Base-by-base conservation (phyloP, 164 flowering plant genomes). In the Nymphaea thermarum region DNA sequence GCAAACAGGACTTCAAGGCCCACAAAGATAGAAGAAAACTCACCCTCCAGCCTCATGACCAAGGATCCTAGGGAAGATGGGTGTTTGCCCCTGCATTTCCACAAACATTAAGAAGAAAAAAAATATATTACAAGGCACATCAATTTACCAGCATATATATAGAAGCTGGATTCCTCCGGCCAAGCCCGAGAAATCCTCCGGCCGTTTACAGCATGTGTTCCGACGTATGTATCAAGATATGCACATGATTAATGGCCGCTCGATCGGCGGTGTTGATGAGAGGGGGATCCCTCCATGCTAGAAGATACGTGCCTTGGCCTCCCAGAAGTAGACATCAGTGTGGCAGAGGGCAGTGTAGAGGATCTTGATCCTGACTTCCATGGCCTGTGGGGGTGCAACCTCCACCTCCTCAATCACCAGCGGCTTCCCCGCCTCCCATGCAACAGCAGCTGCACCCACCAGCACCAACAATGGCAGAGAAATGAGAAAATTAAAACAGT, bases 41-140 rank as follows among this genome's bases (percentile, higher is more conserved):
- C 78, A 83, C 86, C 86, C 86, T 67, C 79, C 83, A 44, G 84
- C 84, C 75, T 81, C 86, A 45, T 83, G 86, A 44, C 86, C 86
- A 36, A 81, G 77, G 25, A 83, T 83, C 11, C 84, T 79, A 75
- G 84, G 86, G 67, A 83, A 83, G 16, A 83, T 42, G 5, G 86
- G 82, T 8, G 77, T 78, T 51, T 83, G 86, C 3, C 82, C 86
- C 86, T 82, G 74, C 36, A 62, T 17, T 15, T 2, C 25, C 36
- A 25, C 36, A 25, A 25, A 25, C 36, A 25, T 2, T 7, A 62
- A 62, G n/a, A 62, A 12, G n/a, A 17, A 62, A 62, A 6, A 62
- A 17, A 2, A 51, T 8, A 51, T 51, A 6, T 47, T 25, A 25
- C 36, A 25, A 25, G 1, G 36, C 36, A 12, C 0, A 45, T 5